Evolutionary conservation across 176 grass and related monocot species (phyloP).

Genomic region (Canna indica): DNA sequence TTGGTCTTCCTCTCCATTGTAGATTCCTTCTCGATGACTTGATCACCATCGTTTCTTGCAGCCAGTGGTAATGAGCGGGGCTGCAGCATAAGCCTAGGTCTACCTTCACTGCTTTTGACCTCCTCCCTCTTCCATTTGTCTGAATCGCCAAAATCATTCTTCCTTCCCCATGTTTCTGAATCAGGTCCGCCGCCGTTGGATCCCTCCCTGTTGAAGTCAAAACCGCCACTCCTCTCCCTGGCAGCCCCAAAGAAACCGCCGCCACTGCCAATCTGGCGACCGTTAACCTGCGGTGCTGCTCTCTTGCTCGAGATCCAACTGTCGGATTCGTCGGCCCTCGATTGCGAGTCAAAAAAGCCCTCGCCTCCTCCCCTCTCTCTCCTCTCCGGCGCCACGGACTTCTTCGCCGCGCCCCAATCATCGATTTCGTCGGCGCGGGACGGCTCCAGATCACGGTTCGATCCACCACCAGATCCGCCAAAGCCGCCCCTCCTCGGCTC

Average conservation of each 20-base stretch:
- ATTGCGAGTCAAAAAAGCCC: slow-evolving; percentile 2
- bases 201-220: slow-evolving; percentile 25
- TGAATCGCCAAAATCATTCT: slow-evolving; percentile 12
- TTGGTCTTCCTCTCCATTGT: neutral
- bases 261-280: slow-evolving; percentile 11
- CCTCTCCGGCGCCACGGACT: neutral
- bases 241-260: neutral
- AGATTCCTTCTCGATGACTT: neutral
- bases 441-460: slow-evolving; percentile 31
- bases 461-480: slow-evolving; percentile 14
- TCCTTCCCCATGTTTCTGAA: slow-evolving; percentile 31
- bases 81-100: slow-evolving; percentile 42
- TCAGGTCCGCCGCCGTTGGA: slow-evolving; percentile 24
- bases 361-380: neutral
- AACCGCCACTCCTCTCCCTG: neutral
- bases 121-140: slow-evolving; percentile 45
- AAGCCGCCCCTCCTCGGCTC: slow-evolving; percentile 34
- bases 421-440: slow-evolving; percentile 24
- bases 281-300: neutral
- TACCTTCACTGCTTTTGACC: slow-evolving; percentile 14
- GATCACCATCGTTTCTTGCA: slow-evolving; percentile 15
- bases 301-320: slow-evolving; percentile 32
- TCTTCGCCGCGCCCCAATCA: slow-evolving; percentile 19
- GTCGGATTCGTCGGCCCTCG: slow-evolving; percentile 42
- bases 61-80: slow-evolving; percentile 34